These are phyloP conservation scores for Asterella californica DNA, from an alignment of 225 moss, liverwort and hornwort species.

Conservation along the genomic window DNA sequence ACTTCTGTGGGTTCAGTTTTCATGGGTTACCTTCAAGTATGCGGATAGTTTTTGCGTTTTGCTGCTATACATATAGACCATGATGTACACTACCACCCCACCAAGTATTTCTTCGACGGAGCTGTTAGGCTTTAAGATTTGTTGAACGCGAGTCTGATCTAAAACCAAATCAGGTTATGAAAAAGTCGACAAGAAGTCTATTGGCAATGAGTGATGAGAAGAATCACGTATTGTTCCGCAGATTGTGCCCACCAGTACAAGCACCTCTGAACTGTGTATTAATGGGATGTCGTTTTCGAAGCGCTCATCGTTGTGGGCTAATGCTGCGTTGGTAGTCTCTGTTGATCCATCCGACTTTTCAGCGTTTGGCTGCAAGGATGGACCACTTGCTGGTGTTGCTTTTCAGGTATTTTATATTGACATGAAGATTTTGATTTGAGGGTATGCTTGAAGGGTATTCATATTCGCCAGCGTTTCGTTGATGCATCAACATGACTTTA, in stretches of 20 bases:
- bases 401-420: conserved; percentile 60
- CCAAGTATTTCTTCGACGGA: neutral
- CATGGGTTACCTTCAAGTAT: too few species aligned
- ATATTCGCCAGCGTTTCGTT: neutral
- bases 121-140: neutral
- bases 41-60: too few species aligned
- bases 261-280: conserved; percentile 75
- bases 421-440: neutral
- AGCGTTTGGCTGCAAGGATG: conserved; percentile 39
- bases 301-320: conserved; percentile 89
- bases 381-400: conserved; percentile 79
- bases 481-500: neutral
- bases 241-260: conserved; percentile 94
- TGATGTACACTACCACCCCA: neutral
- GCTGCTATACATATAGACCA: too few species aligned
- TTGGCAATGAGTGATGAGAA: neutral
- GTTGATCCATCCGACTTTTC: conserved; percentile 65
- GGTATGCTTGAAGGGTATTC: neutral
- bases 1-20: too few species aligned
- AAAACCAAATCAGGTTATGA: neutral
- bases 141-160: neutral
- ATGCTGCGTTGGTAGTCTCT: conserved; percentile 91
- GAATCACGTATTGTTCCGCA: conserved; percentile 19
- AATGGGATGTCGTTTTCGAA: conserved; percentile 99
- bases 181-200: neutral